Conservation (phyloP, 768 basidiomycete genomes). For the Kockovaella imperatae region DNA sequence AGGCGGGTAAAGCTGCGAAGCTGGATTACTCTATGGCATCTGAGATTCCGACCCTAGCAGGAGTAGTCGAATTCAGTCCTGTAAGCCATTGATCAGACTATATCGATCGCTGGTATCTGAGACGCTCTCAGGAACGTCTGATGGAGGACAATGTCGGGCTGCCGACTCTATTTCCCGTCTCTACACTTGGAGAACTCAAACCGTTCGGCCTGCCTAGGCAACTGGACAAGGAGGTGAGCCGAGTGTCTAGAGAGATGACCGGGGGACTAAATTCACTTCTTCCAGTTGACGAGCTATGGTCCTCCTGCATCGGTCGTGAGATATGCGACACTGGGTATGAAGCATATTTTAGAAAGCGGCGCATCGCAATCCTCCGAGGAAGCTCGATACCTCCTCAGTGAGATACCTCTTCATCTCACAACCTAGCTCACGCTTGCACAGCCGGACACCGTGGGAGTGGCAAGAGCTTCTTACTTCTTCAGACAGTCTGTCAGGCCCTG, state of each 20-base stretch:
- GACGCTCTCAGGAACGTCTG: neutral
- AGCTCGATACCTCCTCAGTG: conserved; percentile 60
- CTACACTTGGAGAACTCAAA: too few relatives aligned
- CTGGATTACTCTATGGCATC: conserved; percentile 9
- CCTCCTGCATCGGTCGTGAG: conserved; percentile 65
- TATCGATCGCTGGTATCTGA: too few relatives aligned
- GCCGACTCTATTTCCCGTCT: conserved; percentile 18
- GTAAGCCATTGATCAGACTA: conserved; percentile 4
- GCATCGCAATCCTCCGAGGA: conserved; percentile 47
- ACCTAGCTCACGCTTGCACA: too few relatives aligned
- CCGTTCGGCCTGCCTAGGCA: conserved; percentile 70
- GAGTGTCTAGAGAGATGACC: neutral
- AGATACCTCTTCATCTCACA: conserved; percentile 38
- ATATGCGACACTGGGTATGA: conserved; percentile 55
- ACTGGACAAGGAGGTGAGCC: conserved; percentile 61
- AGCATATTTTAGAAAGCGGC: conserved; percentile 54
- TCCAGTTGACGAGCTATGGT: conserved; percentile 52
- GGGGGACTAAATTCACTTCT: conserved; percentile 33
- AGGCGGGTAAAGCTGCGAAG: neutral
- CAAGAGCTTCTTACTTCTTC: conserved; percentile 70
- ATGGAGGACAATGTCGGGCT: conserved; percentile 17
- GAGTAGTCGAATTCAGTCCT: conserved; percentile 7
- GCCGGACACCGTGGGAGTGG: conserved; percentile 69
- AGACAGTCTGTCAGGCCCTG: conserved; percentile 63
- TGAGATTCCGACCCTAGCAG: conserved; percentile 6